phyloP scores from a whole-genome alignment of 1,284 basidiomycete genomes.

The Ceratobasidium sp. region DNA sequence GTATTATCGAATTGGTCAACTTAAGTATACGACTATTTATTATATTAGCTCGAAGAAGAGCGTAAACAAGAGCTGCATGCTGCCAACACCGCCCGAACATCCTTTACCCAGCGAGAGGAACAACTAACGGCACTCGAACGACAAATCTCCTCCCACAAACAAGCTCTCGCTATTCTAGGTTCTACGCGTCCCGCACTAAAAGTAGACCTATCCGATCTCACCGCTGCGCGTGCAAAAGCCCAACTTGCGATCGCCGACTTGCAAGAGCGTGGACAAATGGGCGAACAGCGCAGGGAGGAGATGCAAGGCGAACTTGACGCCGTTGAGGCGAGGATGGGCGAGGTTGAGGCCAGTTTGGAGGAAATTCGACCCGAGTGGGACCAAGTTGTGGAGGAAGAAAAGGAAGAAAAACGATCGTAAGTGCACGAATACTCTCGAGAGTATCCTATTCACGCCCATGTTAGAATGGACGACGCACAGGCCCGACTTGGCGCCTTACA shows the following conservation, averaged over 20 bases:
- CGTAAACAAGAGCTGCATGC: constrained; percentile 84
- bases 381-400: constrained; percentile 68
- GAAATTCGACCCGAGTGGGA: constrained; percentile 78
- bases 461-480: constrained; percentile 76
- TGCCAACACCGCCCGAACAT: constrained; percentile 83
- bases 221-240: constrained; percentile 33
- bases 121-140: constrained; percentile 71
- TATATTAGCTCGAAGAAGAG: constrained; percentile 70
- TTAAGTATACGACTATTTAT: not conserved
- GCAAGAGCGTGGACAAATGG: constrained; percentile 73
- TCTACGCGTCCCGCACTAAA: constrained; percentile 80
- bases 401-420: constrained; percentile 70
- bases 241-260: constrained; percentile 76
- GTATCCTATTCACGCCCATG: not conserved
- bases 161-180: constrained; percentile 76
- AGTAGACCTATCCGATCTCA: constrained; percentile 70
- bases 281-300: constrained; percentile 62
- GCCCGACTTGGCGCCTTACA: constrained; percentile 80
- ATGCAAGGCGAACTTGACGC: constrained; percentile 75
- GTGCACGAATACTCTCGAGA: constrained; percentile 37
- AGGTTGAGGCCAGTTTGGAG: constrained; percentile 74
- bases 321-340: constrained; percentile 71
- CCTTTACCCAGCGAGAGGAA: constrained; percentile 87
- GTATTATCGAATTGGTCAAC: not conserved
- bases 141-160: constrained; percentile 77